Percentiles rank a stretch among this genome's conserved stretches.
Evolutionary conservation across 2,329 filamentous ascomycete genomes (phyloP).

Genomic region (Xylariales sp.): DNA sequence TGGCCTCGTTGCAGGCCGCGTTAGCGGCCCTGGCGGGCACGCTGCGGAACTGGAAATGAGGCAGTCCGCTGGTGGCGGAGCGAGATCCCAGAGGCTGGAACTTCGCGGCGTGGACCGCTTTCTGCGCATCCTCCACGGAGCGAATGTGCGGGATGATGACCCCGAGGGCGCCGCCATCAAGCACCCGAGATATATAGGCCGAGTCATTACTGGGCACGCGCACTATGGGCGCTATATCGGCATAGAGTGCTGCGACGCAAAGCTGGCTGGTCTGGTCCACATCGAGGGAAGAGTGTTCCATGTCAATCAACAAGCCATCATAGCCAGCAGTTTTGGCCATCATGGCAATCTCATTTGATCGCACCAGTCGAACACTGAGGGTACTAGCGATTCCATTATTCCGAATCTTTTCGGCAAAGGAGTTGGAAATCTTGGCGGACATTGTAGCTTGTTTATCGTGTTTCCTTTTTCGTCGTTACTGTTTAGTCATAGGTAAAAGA

Average conservation of each 20-base stretch:
- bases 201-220: slow-evolving; percentile 23
- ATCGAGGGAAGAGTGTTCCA: slow-evolving; percentile 27
- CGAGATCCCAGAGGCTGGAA: slow-evolving; percentile 19
- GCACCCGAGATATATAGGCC: slow-evolving; percentile 24
- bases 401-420: too few species aligned
- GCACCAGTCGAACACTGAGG: too few species aligned
- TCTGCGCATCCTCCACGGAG: slow-evolving; percentile 15
- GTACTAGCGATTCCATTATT: too few species aligned
- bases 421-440: too few species aligned
- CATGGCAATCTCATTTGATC: slow-evolving; percentile 18
- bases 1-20: slow-evolving; percentile 23
- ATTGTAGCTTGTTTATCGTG: too few species aligned
- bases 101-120: slow-evolving; percentile 15
- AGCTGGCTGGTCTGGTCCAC: slow-evolving; percentile 19
- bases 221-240: slow-evolving; percentile 25
- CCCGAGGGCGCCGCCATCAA: slow-evolving; percentile 26
- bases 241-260: slow-evolving; percentile 17
- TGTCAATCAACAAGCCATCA: slow-evolving; percentile 29
- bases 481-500: too few species aligned
- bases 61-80: slow-evolving; percentile 16
- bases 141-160: slow-evolving; percentile 22
- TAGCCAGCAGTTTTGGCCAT: slow-evolving; percentile 24
- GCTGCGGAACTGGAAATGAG: slow-evolving; percentile 15
- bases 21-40: slow-evolving; percentile 8
- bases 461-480: too few species aligned